These are phyloP conservation scores for Solanum lignicaule DNA, from an alignment of 257 asterid genomes.

Conservation along the genomic window DNA sequence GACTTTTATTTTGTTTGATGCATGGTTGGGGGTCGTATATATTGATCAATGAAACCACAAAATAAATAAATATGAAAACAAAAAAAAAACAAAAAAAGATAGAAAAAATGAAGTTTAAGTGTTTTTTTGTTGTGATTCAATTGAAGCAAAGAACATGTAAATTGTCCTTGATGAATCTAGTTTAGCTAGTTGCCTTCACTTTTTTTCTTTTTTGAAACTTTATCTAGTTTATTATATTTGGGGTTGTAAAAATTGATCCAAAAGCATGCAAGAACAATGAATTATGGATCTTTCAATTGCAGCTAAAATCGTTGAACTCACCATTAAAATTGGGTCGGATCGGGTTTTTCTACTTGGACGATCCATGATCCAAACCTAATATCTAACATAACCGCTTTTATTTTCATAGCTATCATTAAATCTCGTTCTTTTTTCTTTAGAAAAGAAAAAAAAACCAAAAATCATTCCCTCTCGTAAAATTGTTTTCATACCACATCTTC, in stretches of 20 bases:
- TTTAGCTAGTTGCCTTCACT: background rate
- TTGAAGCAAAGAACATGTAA: background rate
- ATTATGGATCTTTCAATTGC: background rate
- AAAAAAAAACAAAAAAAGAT: background rate
- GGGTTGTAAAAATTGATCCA: background rate
- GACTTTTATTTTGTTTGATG: background rate
- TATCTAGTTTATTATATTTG: background rate
- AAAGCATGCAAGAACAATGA: background rate
- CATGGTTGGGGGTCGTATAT: background rate
- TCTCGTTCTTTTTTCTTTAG: too few species aligned
- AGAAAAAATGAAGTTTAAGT: background rate
- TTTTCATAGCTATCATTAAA: too few species aligned
- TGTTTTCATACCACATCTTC: background rate
- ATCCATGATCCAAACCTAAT: background rate
- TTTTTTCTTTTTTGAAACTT: background rate
- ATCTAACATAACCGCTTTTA: background rate
- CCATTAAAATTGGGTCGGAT: background rate
- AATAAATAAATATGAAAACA: background rate
- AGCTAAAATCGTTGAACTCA: background rate
- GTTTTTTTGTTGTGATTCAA: background rate
- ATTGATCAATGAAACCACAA: background rate
- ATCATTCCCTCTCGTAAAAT: background rate
- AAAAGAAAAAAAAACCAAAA: too few species aligned
- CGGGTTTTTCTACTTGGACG: too few species aligned
- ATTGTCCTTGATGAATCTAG: background rate